phyloP scores from a whole-genome alignment of 2,329 filamentous ascomycete species.

The Colletotrichum sp. region DNA sequence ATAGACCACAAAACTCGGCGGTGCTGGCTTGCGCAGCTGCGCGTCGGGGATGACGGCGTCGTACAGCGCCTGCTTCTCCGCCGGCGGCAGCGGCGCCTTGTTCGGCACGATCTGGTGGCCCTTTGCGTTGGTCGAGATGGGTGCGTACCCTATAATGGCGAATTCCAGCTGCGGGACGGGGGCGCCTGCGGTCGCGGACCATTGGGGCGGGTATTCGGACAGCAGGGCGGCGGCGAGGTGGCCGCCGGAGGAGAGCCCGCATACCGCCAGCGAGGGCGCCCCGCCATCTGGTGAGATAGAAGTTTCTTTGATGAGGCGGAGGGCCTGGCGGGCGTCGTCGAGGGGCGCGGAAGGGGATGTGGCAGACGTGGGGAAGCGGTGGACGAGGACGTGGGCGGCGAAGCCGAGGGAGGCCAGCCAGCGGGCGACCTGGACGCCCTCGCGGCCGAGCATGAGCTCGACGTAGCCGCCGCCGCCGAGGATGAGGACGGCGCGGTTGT shows the following conservation, averaged over 20 bases:
- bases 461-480: constrained; percentile 26
- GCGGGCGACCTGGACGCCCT: constrained; percentile 24
- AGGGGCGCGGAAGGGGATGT: constrained; percentile 22
- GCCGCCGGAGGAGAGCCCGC: constrained; percentile 25
- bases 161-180: constrained; percentile 19
- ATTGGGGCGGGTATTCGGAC: constrained; percentile 18
- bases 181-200: constrained; percentile 8
- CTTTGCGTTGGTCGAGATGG: constrained; percentile 26
- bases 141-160: constrained; percentile 25
- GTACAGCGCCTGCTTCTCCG: constrained; percentile 26
- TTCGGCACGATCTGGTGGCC: constrained; percentile 22
- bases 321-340: constrained; percentile 24
- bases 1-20: constrained; percentile 25
- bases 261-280: constrained; percentile 12
- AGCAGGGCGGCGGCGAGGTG: constrained; percentile 25
- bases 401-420: constrained; percentile 26
- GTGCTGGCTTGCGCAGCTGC: constrained; percentile 18
- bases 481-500: constrained; percentile 23
- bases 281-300: neutral
- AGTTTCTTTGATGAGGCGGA: constrained; percentile 14
- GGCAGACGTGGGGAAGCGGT: constrained; percentile 24
- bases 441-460: constrained; percentile 26
- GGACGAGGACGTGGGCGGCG: constrained; percentile 25
- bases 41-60: constrained; percentile 24
- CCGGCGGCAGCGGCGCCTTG: constrained; percentile 24